Conservation (phyloP, 768 basidiomycete species). For the Boletus tomentosulus region DNA sequence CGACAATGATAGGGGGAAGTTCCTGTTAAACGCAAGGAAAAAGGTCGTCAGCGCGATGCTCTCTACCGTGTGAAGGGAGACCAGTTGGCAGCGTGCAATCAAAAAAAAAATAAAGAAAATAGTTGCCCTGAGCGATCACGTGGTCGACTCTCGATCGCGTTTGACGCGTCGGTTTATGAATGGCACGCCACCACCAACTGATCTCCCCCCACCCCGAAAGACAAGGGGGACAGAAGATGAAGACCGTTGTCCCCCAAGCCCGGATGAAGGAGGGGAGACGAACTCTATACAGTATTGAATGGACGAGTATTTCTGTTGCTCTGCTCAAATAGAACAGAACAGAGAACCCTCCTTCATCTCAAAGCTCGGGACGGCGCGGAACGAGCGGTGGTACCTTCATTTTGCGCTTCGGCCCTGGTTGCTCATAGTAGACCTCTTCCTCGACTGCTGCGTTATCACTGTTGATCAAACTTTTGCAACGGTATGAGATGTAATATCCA, state of each 20-base stretch:
- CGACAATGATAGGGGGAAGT: slow-evolving; percentile 36
- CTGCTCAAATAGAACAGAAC: slow-evolving; percentile 34
- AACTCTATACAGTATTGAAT: slow-evolving; percentile 59
- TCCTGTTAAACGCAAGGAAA: slow-evolving; percentile 33
- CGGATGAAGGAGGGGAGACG: slow-evolving; percentile 85
- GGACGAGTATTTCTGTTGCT: slow-evolving; percentile 19
- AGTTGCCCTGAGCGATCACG: slow-evolving; percentile 25
- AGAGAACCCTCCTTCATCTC: slow-evolving; percentile 82
- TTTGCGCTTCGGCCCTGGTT: slow-evolving; percentile 64
- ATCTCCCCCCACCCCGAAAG: slow-evolving; percentile 37
- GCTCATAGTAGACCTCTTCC: slow-evolving; percentile 80
- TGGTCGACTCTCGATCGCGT: slow-evolving; percentile 19
- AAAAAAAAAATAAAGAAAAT: slow-evolving; percentile 12
- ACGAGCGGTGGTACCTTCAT: slow-evolving; percentile 84
- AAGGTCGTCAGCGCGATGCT: slow-evolving; percentile 33
- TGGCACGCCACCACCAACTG: slow-evolving; percentile 30
- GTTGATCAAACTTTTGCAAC: slow-evolving; percentile 54
- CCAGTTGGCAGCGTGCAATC: slow-evolving; percentile 32
- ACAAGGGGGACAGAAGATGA: slow-evolving; percentile 70
- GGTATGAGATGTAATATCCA: slow-evolving; percentile 4
- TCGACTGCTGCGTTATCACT: slow-evolving; percentile 66
- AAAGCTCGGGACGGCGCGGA: slow-evolving; percentile 88
- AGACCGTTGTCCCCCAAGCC: slow-evolving; percentile 85
- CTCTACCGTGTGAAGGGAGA: slow-evolving; percentile 31
- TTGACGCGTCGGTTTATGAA: slow-evolving; percentile 29